Evolutionary conservation across 2,329 filamentous ascomycete species (phyloP).

Genomic region (Monosporascus sp.): DNA sequence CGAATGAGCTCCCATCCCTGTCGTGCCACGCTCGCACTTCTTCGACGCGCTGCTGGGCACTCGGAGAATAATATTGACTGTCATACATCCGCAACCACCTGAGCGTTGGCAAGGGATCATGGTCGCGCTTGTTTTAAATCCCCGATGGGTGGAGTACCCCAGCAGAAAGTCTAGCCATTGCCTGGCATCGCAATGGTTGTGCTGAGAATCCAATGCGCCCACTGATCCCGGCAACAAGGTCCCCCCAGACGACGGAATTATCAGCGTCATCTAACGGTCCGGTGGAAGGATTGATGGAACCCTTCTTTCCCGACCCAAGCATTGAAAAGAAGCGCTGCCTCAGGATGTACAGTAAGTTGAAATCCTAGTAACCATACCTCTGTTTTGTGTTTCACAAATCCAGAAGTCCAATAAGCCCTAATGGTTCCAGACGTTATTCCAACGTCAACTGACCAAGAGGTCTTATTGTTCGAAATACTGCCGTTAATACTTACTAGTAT

Average conservation of each 20-base stretch:
- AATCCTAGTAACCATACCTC: neutral
- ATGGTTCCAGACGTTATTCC: neutral
- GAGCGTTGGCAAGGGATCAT: too few relatives aligned
- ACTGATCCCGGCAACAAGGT: neutral
- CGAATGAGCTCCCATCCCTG: neutral
- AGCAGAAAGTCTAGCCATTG: neutral
- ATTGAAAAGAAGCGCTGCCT: neutral
- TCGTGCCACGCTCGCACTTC: neutral
- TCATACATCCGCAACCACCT: neutral
- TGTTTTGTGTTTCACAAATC: neutral
- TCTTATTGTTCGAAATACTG: neutral
- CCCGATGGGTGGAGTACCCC: neutral
- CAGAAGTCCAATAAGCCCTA: neutral
- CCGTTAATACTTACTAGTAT: neutral
- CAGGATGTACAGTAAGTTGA: neutral
- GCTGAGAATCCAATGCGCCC: neutral
- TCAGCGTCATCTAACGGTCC: neutral
- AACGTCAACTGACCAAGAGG: neutral
- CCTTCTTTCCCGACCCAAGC: too few relatives aligned
- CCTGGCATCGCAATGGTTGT: neutral
- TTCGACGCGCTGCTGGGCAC: neutral
- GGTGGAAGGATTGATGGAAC: too few relatives aligned
- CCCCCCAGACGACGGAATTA: neutral
- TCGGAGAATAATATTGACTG: neutral
- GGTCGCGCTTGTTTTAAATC: neutral